These are phyloP conservation scores for Draba incana DNA, from an alignment of 345 rosid genomes.

Conservation along the genomic window DNA sequence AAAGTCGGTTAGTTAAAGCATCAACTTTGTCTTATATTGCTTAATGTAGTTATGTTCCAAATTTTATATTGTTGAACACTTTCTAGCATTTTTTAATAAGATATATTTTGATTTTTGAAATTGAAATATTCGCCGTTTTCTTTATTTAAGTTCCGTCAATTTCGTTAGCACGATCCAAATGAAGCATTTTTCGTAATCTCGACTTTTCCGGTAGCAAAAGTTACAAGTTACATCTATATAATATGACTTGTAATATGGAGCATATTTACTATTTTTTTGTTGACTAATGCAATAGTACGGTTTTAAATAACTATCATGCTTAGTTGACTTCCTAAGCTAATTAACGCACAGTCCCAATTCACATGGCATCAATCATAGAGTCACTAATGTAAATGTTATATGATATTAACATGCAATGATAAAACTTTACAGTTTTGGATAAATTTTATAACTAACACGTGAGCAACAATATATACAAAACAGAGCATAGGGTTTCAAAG, in stretches of 20 bases:
- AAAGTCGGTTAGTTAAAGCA: not conserved
- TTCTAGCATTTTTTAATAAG: not conserved
- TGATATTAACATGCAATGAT: not conserved
- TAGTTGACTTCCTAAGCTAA: conserved; percentile 26
- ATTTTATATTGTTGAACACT: not conserved
- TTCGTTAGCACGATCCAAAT: conserved; percentile 25
- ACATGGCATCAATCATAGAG: conserved; percentile 24
- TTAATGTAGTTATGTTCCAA: not conserved
- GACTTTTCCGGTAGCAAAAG: conserved; percentile 2
- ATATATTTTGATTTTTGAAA: not conserved
- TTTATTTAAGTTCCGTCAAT: not conserved
- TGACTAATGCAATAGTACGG: conserved; percentile 3
- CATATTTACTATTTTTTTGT: not conserved
- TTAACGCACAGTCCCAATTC: not conserved
- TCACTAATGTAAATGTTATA: not conserved
- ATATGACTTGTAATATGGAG: too few relatives aligned
- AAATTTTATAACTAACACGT: conserved; percentile 10
- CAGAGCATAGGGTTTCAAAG: conserved; percentile 57
- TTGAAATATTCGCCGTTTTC: conserved; percentile 11
- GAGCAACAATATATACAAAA: conserved; percentile 5
- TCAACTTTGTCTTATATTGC: conserved; percentile 9
- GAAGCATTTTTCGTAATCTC: conserved; percentile 7
- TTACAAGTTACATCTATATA: conserved; percentile 7
- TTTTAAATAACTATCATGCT: not conserved
- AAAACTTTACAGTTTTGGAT: not conserved